Conservation (phyloP, 2,329 filamentous ascomycete species). For the Fusarium goolgardi region DNA sequence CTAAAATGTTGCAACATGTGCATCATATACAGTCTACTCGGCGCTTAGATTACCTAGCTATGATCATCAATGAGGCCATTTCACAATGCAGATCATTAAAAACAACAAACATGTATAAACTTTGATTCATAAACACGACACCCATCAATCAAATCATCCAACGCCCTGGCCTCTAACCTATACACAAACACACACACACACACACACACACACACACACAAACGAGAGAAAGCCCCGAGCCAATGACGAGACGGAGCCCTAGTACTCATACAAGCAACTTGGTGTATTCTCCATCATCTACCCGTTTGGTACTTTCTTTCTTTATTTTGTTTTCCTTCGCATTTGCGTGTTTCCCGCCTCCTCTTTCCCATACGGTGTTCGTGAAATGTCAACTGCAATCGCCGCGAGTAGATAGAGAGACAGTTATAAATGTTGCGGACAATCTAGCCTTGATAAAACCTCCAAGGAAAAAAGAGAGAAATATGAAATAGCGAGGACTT, state of each 20-base stretch:
- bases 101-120: conserved; percentile 22
- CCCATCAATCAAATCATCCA: conserved; percentile 49
- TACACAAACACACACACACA: conserved; percentile 26
- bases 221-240: not conserved
- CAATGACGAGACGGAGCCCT: not conserved
- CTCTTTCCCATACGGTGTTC: conserved; percentile 20
- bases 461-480: conserved; percentile 18
- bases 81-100: not conserved
- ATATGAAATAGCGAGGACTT: conserved; percentile 36
- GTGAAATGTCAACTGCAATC: conserved; percentile 21
- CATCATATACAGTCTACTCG: not conserved
- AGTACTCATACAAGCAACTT: not conserved
- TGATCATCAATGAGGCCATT: not conserved
- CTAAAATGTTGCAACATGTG: no score
- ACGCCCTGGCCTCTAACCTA: conserved; percentile 56
- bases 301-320: conserved; percentile 7
- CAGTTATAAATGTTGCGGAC: conserved; percentile 24
- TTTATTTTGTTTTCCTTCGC: conserved; percentile 16
- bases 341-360: conserved; percentile 29
- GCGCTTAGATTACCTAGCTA: not conserved
- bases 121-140: conserved; percentile 32
- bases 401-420: conserved; percentile 43
- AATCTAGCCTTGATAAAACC: conserved; percentile 20
- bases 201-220: conserved; percentile 4
- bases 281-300: conserved; percentile 38